Base-by-base conservation (phyloP, 116 monocot species). In the Phalaenopsis hybrid region DNA sequence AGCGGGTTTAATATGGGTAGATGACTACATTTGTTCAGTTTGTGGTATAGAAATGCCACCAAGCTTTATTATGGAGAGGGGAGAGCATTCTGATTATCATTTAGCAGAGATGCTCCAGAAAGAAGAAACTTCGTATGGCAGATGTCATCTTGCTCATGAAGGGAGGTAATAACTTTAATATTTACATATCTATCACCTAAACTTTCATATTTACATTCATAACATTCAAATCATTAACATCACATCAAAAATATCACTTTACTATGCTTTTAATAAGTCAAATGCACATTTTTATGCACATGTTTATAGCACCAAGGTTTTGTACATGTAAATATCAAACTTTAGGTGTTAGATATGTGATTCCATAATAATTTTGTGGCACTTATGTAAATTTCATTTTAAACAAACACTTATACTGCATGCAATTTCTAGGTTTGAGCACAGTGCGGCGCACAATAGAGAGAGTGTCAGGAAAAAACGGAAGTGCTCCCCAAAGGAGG, bases 1-100 rank as follows among this genome's bases (percentile, higher is more conserved):
- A 28, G 34, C 48, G 76, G 85, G 82, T 37, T 79, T 70, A 74
- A 75, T 57, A 4, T 99, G 95, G 99, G 57, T 91, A 21, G 81
- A 94, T 74, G 95, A 81, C 74, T 95, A 92, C 48, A 94, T 94
- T 41, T 99, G 99, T 79, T 95, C 92, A 23, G 44, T 87, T 81
- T 99, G 95, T 86, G 94, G 92, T 48, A 81, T 87, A 70, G 91
- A 95, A 87, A 74, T 99, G 25, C 99, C 99, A 67, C 83, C 81
- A 50, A 88, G 90, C 72, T 95, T 95, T 77, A 81, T 81, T 46
- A 87, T 88, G 49, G 99, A 95, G 79, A 94, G 95, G 80, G 91
- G 88, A 86, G 95, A 99, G 75, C 99, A 99, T 79, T 83, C 81
- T 41, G 99, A 99, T 74, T 99, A 87, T 79, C 99, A 99, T 82